A percentile compares a stretch with the other conserved stretches of the same genome.
Evolutionary conservation across 1,139 yeast genomes (phyloP).

Genomic region (Scheffersomyces illinoinensis): DNA sequence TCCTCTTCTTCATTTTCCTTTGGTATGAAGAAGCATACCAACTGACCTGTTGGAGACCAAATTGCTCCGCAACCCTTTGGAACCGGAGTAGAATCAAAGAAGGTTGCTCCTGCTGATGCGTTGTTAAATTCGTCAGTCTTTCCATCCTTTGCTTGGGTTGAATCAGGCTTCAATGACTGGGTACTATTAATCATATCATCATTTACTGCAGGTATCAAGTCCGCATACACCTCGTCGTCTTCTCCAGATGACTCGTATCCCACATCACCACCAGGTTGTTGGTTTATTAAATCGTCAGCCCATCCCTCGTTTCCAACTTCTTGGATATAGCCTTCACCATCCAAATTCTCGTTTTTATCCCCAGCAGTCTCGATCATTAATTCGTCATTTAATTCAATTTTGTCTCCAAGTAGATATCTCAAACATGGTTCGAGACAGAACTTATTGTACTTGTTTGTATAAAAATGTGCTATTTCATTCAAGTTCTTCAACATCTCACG

Average conservation of each 20-base stretch:
- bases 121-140: slow-evolving; percentile 4
- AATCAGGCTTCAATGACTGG: slow-evolving; percentile 5
- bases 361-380: slow-evolving; percentile 21
- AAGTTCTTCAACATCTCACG: slow-evolving; percentile 53
- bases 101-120: slow-evolving; percentile 11
- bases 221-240: slow-evolving; percentile 34
- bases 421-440: slow-evolving; percentile 83
- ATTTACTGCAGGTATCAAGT: slow-evolving; percentile 31
- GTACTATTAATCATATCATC: slow-evolving; percentile 15
- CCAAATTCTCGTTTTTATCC: slow-evolving; percentile 15
- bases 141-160: slow-evolving; percentile 1
- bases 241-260: slow-evolving; percentile 31
- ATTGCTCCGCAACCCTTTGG: slow-evolving; percentile 93
- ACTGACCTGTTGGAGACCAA: slow-evolving; percentile 78
- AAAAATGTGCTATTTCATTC: slow-evolving; percentile 56
- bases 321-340: slow-evolving; percentile 20
- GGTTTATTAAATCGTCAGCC: slow-evolving; percentile 46
- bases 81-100: slow-evolving; percentile 79
- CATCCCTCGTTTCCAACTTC: slow-evolving; percentile 46
- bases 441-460: slow-evolving; percentile 52
- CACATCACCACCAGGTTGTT: slow-evolving; percentile 29
- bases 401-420: slow-evolving; percentile 80
- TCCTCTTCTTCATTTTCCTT: slow-evolving; percentile 39
- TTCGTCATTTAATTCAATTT: slow-evolving; percentile 51
- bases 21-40: slow-evolving; percentile 82